phyloP scores from a whole-genome alignment of 768 basidiomycete species.

The Lentinula guzmanii region DNA sequence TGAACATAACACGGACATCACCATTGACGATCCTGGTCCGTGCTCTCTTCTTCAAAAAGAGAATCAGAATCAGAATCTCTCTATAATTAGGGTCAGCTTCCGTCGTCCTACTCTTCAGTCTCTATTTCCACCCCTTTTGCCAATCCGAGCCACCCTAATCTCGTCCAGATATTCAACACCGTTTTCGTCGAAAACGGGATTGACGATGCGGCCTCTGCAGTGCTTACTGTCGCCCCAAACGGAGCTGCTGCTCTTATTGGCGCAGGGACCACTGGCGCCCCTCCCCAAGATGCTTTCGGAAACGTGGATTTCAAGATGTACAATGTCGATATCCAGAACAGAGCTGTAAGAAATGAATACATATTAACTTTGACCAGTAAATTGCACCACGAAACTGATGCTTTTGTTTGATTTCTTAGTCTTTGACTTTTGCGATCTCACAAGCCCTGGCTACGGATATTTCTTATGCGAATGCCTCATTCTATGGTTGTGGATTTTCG shows the following conservation, averaged over 20 bases:
- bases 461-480: conserved; percentile 61
- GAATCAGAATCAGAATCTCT: neutral
- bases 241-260: conserved; percentile 54
- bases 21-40: conserved; percentile 53
- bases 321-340: conserved; percentile 63
- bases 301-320: conserved; percentile 56
- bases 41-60: neutral
- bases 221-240: conserved; percentile 51
- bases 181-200: conserved; percentile 32
- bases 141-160: conserved; percentile 36
- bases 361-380: neutral
- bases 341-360: conserved; percentile 40
- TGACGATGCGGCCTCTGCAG: conserved; percentile 56
- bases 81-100: conserved; percentile 42
- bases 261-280: conserved; percentile 53
- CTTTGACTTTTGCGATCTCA: conserved; percentile 53
- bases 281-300: conserved; percentile 44
- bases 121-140: conserved; percentile 27
- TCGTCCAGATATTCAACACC: conserved; percentile 51
- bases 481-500: conserved; percentile 56
- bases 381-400: neutral
- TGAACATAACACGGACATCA: conserved; percentile 49
- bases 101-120: conserved; percentile 22
- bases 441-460: conserved; percentile 60
- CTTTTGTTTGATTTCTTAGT: neutral